phyloP scores from a whole-genome alignment of 495 filamentous ascomycete species.

The Penicillium desertorum region DNA sequence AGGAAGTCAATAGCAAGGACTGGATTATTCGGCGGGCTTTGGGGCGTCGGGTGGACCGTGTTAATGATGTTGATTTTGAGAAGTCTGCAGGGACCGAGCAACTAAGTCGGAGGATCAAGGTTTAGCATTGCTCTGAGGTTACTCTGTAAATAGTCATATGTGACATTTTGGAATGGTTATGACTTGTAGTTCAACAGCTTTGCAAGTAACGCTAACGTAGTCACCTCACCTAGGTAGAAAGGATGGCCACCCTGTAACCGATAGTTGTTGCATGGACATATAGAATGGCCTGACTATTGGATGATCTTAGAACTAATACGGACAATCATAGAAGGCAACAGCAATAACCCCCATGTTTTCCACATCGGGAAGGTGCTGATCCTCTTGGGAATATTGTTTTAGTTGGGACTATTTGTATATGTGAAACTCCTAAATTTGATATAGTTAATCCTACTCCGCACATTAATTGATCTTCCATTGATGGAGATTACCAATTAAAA shows the following conservation, averaged over 20 bases:
- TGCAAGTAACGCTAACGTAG: not conserved
- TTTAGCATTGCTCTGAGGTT: slow-evolving; percentile 10
- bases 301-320: not conserved
- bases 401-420: not conserved
- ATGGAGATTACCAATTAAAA: not conserved
- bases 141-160: not conserved
- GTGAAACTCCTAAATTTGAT: not conserved
- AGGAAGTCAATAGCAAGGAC: slow-evolving; percentile 46
- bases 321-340: not conserved
- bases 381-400: not conserved
- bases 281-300: not conserved
- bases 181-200: not conserved
- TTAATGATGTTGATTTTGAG: slow-evolving; percentile 36
- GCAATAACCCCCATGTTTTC: not conserved
- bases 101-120: slow-evolving; percentile 39
- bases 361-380: not conserved
- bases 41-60: slow-evolving; percentile 36
- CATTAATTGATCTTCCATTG: not conserved
- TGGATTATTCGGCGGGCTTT: slow-evolving; percentile 50
- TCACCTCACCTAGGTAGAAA: not conserved
- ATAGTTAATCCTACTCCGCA: not conserved
- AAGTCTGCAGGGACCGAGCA: slow-evolving; percentile 43
- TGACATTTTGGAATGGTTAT: not conserved
- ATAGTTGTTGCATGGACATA: not conserved
- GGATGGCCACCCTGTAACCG: not conserved